These are phyloP conservation scores for Trypethelium eluteriae DNA, from an alignment of 495 filamentous ascomycete genomes.

Conservation along the genomic window DNA sequence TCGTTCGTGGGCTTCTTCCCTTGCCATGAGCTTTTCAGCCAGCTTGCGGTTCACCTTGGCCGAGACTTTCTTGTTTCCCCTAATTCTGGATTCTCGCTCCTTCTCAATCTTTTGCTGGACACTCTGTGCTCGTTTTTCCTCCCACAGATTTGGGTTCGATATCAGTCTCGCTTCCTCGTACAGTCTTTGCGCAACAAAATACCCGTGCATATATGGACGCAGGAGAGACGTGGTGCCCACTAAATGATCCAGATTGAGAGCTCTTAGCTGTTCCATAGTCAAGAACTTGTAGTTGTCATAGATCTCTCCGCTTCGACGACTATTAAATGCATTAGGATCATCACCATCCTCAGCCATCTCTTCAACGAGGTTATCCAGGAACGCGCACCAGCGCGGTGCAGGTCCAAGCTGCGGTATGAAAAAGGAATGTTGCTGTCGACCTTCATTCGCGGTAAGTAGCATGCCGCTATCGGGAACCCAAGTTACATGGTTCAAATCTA, in stretches of 20 bases:
- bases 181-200: constrained; percentile 85
- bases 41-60: constrained; percentile 81
- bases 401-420: constrained; percentile 91
- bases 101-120: constrained; percentile 90
- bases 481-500: constrained; percentile 86
- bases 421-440: constrained; percentile 84
- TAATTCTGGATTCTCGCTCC: constrained; percentile 82
- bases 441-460: constrained; percentile 93
- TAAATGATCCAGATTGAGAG: constrained; percentile 75
- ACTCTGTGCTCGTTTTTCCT: constrained; percentile 77
- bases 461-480: constrained; percentile 83
- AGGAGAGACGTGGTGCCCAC: constrained; percentile 79
- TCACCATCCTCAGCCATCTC: constrained; percentile 85
- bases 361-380: constrained; percentile 94
- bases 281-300: constrained; percentile 99
- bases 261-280: constrained; percentile 70
- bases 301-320: constrained; percentile 49
- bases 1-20: constrained; percentile 72
- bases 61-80: constrained; percentile 84
- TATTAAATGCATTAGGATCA: constrained; percentile 56
- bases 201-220: constrained; percentile 96
- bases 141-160: constrained; percentile 83
- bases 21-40: constrained; percentile 71
- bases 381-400: constrained; percentile 89
- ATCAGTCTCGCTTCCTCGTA: constrained; percentile 94